Evolutionary conservation across 768 basidiomycete species (phyloP).

Genomic region (Fomitopsis serialis): DNA sequence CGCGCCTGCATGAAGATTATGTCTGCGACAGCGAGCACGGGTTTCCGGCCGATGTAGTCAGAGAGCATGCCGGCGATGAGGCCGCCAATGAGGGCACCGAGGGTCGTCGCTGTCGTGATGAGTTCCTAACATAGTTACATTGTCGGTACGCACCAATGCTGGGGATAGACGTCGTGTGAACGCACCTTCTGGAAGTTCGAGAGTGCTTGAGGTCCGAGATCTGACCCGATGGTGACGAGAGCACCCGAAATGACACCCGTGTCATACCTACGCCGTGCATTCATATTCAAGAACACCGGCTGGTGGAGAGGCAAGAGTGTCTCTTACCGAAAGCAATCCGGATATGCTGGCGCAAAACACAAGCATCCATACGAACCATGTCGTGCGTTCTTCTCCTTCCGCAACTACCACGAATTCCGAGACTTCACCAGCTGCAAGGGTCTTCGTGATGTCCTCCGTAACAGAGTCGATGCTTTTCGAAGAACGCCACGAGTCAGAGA

Average conservation of each 20-base stretch:
- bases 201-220: conserved; percentile 53
- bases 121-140: conserved; percentile 48
- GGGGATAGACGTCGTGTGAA: not conserved
- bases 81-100: conserved; percentile 75
- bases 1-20: conserved; percentile 73
- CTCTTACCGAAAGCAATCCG: conserved; percentile 68
- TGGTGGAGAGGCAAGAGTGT: not conserved
- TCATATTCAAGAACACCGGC: no score
- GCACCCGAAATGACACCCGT: conserved; percentile 80
- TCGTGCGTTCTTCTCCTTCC: conserved; percentile 62
- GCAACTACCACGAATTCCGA: conserved; percentile 55
- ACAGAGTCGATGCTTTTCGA: conserved; percentile 1
- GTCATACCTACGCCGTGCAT: no score
- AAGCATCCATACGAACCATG: conserved; percentile 75
- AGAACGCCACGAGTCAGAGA: not conserved
- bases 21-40: conserved; percentile 63
- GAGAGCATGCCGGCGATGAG: conserved; percentile 63
- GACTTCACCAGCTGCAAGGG: conserved; percentile 38
- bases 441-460: conserved; percentile 2
- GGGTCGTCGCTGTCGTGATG: conserved; percentile 74
- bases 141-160: not conserved
- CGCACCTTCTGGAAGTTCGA: conserved; percentile 60
- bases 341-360: conserved; percentile 73
- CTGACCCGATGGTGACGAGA: conserved; percentile 65
- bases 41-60: conserved; percentile 64